Base-by-base conservation (phyloP, 345 rosid species). In the Dovyalis caffra region DNA sequence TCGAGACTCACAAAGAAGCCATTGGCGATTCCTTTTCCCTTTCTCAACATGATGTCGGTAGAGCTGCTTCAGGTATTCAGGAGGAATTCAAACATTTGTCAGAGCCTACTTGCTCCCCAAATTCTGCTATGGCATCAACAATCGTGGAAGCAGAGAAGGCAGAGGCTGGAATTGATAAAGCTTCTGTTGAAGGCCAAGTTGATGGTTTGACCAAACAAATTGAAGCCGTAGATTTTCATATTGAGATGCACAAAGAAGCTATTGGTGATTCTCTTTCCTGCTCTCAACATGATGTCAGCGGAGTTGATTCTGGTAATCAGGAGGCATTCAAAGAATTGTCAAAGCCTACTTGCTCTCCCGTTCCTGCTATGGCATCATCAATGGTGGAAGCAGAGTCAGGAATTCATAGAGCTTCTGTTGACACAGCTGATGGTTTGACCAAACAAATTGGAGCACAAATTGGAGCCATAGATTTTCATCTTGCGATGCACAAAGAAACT, bases 401-500 rank as follows among this genome's bases (percentile, higher is more conserved):
- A n/a, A 23, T 56, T 56, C 78, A 80, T 74, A 72, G 37, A 65
- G 14, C 58, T 62, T 47, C 18, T 74, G 21, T 21, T 63, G 68
- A 75, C 68, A 77, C 57, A 83, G 79, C 77, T n/a, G 80, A 45
- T 18, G 70, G 61, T 68, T 67, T 68, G 63, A 67, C 47, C 38
- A 18, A 21, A 72, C 74, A n/a, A n/a, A n/a, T n/a, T n/a, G n/a
- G n/a, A n/a, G n/a, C n/a, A n/a, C n/a, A 80, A 58, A 21, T 82
- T 51, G 81, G 34, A 67, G 51, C 34, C 33, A 10, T 66, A 33
- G 76, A 77, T 26, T 31, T 77, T 63, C 53, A 65, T 60, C 6
- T 10, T 11, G 69, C 77, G 64, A 28, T 51, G 28, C 58, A 28
- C 32, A 74, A 63, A 67, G 78, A 71, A 64, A 28, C 49, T 5